Conservation (phyloP, 2,329 filamentous ascomycete genomes). For the Verticillium albo-atrum region DNA sequence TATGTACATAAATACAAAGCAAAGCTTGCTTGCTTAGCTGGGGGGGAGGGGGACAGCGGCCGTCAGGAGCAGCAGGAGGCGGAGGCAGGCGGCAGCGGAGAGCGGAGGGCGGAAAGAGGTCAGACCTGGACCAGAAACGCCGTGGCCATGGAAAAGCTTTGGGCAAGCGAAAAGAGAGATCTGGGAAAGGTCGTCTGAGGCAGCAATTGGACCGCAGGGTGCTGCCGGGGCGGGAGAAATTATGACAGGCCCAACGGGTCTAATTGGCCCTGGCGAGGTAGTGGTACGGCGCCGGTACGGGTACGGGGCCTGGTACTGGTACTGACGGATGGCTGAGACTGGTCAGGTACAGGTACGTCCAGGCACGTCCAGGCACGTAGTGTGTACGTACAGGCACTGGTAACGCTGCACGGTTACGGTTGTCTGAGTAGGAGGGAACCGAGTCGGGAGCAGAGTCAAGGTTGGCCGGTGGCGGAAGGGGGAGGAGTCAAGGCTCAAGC, state of each 20-base stretch:
- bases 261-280: not conserved
- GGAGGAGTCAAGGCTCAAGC: not conserved
- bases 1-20: conserved; percentile 30
- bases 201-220: not conserved
- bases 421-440: not conserved
- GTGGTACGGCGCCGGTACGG: not conserved
- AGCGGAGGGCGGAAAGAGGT: conserved; percentile 15
- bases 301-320: not conserved
- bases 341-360: not conserved
- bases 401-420: not conserved
- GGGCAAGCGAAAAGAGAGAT: conserved; percentile 15
- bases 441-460: not conserved
- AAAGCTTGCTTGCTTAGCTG: conserved; percentile 11
- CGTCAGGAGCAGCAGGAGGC: not conserved
- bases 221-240: not conserved
- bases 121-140: conserved; percentile 14
- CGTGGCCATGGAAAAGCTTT: conserved; percentile 27
- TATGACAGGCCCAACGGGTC: not conserved
- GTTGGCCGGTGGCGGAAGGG: not conserved
- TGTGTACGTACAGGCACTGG: not conserved
- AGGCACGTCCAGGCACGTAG: not conserved
- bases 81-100: conserved; percentile 1
- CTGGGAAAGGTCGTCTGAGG: conserved; percentile 3
- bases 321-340: too few species aligned
- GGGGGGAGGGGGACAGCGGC: conserved; percentile 6